Conservation (phyloP, 1,284 basidiomycete species). For the Leccinum pachyderme region DNA sequence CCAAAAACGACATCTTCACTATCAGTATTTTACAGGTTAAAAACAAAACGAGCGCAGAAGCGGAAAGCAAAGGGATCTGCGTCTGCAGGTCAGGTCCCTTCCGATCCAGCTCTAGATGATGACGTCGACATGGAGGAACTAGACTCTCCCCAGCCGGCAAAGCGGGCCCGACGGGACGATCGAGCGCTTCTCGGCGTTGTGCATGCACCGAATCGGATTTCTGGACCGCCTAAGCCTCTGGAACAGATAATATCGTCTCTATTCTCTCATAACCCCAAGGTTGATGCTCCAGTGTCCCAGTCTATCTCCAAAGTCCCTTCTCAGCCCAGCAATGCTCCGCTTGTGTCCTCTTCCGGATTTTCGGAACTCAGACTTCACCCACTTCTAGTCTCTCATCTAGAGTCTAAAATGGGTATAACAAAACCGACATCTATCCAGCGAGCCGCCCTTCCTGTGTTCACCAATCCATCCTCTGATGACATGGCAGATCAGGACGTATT, state of each 20-base stretch:
- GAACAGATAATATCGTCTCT: slow-evolving; percentile 88
- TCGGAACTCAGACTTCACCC: slow-evolving; percentile 78
- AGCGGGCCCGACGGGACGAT: slow-evolving; percentile 48
- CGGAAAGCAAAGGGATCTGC: slow-evolving; percentile 47
- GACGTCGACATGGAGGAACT: slow-evolving; percentile 20
- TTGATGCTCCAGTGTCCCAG: slow-evolving; percentile 43
- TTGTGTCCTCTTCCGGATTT: slow-evolving; percentile 73
- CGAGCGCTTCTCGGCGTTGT: slow-evolving; percentile 15
- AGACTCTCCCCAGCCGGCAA: slow-evolving; percentile 39
- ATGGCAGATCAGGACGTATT: slow-evolving; percentile 74
- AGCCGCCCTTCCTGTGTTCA: slow-evolving; percentile 73
- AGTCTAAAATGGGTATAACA: slow-evolving; percentile 77
- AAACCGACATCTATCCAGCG: slow-evolving; percentile 93
- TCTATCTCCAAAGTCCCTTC: slow-evolving; percentile 30
- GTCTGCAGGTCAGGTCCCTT: slow-evolving; percentile 19
- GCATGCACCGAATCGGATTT: slow-evolving; percentile 19
- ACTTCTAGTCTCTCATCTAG: slow-evolving; percentile 78
- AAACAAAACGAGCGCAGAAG: slow-evolving; percentile 67
- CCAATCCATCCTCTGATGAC: slow-evolving; percentile 44
- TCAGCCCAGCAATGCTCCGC: slow-evolving; percentile 82
- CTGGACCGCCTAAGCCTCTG: slow-evolving; percentile 36
- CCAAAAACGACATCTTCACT: slow-evolving; percentile 1
- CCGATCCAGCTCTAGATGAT: slow-evolving; percentile 9
- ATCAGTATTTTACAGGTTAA: slow-evolving; percentile 46
- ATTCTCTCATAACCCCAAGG: slow-evolving; percentile 80